Evolutionary conservation across 2,329 filamentous ascomycete species (phyloP).

Genomic region (Didymosphaeria variabile): DNA sequence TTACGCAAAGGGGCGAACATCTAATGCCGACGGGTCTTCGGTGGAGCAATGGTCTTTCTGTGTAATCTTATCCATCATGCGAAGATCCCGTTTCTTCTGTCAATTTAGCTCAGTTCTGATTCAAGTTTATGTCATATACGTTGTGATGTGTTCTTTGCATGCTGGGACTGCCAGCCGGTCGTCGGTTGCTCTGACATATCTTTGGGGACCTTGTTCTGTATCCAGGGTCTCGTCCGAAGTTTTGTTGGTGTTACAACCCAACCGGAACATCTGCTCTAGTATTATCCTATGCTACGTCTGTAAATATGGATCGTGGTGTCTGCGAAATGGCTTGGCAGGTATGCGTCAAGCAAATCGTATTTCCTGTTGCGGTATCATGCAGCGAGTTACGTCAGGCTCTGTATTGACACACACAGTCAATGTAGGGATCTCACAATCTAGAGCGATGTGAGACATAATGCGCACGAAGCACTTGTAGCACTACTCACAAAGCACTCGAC

Average conservation of each 20-base stretch:
- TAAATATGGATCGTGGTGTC: too few relatives aligned
- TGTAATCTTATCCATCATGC: constrained; percentile 51
- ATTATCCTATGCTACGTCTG: too few relatives aligned
- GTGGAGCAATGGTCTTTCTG: constrained; percentile 46
- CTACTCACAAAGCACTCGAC: too few relatives aligned
- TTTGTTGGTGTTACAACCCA: background rate
- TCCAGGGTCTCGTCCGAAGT: background rate
- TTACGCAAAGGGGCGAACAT: constrained; percentile 42
- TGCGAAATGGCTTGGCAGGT: background rate
- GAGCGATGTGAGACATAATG: too few relatives aligned
- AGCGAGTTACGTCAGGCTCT: too few relatives aligned
- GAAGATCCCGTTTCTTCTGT: constrained; percentile 44
- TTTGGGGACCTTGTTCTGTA: too few relatives aligned
- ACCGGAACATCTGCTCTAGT: background rate
- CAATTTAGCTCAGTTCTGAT: constrained; percentile 17
- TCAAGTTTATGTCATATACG: background rate
- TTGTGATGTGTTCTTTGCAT: background rate
- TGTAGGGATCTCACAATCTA: too few relatives aligned
- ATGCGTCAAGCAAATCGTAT: too few relatives aligned
- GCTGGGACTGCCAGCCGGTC: background rate
- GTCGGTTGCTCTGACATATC: background rate
- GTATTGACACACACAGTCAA: too few relatives aligned
- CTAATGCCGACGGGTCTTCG: constrained; percentile 40
- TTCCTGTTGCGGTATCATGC: too few relatives aligned
- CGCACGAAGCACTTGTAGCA: too few relatives aligned